Percentiles rank a stretch among this genome's conserved stretches.
phyloP scores from a whole-genome alignment of 2,329 filamentous ascomycete genomes.

The Trichoderma guizhouense region DNA sequence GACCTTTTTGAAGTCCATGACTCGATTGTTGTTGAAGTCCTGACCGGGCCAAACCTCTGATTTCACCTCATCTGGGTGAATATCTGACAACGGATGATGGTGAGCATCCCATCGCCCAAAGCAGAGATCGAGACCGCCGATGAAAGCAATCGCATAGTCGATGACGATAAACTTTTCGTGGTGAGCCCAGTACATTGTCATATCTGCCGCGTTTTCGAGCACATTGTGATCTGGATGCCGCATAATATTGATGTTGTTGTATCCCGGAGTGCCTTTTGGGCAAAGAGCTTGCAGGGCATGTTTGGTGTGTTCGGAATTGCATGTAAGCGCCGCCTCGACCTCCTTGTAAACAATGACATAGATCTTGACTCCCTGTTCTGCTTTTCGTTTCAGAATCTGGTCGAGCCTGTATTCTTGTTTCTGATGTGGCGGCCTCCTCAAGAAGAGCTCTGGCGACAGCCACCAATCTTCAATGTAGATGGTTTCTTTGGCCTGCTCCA shows the following conservation, averaged over 20 bases:
- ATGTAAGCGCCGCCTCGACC: slow-evolving; percentile 75
- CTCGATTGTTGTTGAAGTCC: slow-evolving; percentile 96
- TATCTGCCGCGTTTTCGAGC: slow-evolving; percentile 87
- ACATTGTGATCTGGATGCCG: slow-evolving; percentile 94
- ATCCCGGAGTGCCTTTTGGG: slow-evolving; percentile 73
- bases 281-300: slow-evolving; percentile 76
- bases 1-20: slow-evolving; percentile 93
- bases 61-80: slow-evolving; percentile 76
- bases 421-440: slow-evolving; percentile 77
- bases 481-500: slow-evolving; percentile 86
- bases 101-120: slow-evolving; percentile 92
- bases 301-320: slow-evolving; percentile 91
- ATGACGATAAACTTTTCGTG: slow-evolving; percentile 98
- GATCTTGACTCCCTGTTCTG: slow-evolving; percentile 91
- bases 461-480: slow-evolving; percentile 99
- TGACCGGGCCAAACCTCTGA: slow-evolving; percentile 92
- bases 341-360: slow-evolving; percentile 93
- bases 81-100: slow-evolving; percentile 81
- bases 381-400: slow-evolving; percentile 78
- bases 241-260: slow-evolving; percentile 86
- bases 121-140: slow-evolving; percentile 90
- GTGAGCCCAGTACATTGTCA: slow-evolving; percentile 98
- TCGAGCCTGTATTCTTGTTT: slow-evolving; percentile 88
- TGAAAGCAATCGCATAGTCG: slow-evolving; percentile 86
- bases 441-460: slow-evolving; percentile 83